Conservation (phyloP, 192 early-diverging fungal genomes). For the Physocladia obscura region DNA sequence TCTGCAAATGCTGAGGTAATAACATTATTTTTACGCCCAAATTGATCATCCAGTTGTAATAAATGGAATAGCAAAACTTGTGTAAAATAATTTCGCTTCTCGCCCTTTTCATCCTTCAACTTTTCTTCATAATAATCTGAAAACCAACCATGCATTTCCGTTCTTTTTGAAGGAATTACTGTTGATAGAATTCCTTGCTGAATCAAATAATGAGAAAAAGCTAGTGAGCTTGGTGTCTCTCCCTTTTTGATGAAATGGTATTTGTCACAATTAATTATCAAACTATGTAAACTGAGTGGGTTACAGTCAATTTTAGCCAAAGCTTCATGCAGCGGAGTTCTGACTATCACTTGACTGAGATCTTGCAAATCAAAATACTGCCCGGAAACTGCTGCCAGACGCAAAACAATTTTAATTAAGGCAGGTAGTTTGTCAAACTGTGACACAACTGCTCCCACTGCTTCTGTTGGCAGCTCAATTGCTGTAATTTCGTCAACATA, state of each 20-base stretch:
- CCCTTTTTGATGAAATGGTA: constrained; percentile 5
- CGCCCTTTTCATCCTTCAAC: not conserved
- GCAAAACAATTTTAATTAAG: constrained; percentile 9
- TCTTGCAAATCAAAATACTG: constrained; percentile 23
- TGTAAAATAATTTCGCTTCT: not conserved
- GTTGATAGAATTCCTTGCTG: constrained; percentile 33
- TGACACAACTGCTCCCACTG: constrained; percentile 17
- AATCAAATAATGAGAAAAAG: constrained; percentile 29
- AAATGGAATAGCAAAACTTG: constrained; percentile 19
- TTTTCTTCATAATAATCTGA: constrained; percentile 18
- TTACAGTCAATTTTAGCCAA: not conserved
- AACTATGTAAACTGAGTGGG: not conserved
- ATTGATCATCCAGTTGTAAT: constrained; percentile 7
- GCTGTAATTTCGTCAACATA: not conserved
- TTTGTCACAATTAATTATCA: constrained; percentile 6
- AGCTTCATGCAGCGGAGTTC: not conserved
- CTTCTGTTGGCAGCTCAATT: constrained; percentile 9
- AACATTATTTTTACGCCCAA: constrained; percentile 8
- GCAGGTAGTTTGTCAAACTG: constrained; percentile 24
- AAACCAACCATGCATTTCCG: constrained; percentile 21
- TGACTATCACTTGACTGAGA: constrained; percentile 7
- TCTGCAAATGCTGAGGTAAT: constrained; percentile 17
- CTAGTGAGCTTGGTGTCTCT: not conserved
- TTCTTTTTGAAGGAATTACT: constrained; percentile 16
- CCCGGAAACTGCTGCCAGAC: constrained; percentile 18